Evolutionary conservation across 1,139 yeast genomes (phyloP), one percentile per base, ranked within the genome.

Genomic region (Yamadazyma sp.): DNA sequence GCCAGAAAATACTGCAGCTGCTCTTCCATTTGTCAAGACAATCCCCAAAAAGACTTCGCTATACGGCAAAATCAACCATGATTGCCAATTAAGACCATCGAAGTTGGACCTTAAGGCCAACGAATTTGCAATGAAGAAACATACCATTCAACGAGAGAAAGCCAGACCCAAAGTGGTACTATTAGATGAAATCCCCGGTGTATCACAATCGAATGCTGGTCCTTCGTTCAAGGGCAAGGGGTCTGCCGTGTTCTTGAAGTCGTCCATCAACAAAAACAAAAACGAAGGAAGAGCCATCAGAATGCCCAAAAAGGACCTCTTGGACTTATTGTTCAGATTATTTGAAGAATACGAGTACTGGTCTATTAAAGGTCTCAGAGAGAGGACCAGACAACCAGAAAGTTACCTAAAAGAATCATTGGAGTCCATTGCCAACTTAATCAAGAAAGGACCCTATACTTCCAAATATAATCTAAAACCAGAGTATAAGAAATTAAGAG

Each of bases 341-440:
- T 92, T 92, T 61, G 97, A 89, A 59, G 95, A 90, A 61, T 89
- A 86, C 60, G 97, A 92, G 57, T 92, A 90, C 62, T 92, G 98
- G 98, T 83, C 95, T 9, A 74, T 92, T 73, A 89, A 89, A 62
- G 97, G 97, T 27, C 70, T 92, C 45, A 86, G 89, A 57, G 98
- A 92, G 59, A 78, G 96, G 52, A 89, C 97, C 2, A 83, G 84
- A 55, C 99, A 92, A 67, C 99, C 99, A 1, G 98, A 94, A 59
- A 83, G 86, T 3, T 94, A 87, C 59, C 70, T 92, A 50, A 89
- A 92, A 57, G 97, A 90, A 57, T 86, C 92, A 38, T 70, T 92
- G 38, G 98, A 92, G 44, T 80, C 86, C 34, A 88, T 92, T 57
- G 98, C 98, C 1, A 77, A 80, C 32, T 73, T 92, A 54, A 90